Evolutionary conservation across 2,329 filamentous ascomycete species (phyloP), one percentile per base, ranked within the genome.

Genomic region (Cordyceps javanica): DNA sequence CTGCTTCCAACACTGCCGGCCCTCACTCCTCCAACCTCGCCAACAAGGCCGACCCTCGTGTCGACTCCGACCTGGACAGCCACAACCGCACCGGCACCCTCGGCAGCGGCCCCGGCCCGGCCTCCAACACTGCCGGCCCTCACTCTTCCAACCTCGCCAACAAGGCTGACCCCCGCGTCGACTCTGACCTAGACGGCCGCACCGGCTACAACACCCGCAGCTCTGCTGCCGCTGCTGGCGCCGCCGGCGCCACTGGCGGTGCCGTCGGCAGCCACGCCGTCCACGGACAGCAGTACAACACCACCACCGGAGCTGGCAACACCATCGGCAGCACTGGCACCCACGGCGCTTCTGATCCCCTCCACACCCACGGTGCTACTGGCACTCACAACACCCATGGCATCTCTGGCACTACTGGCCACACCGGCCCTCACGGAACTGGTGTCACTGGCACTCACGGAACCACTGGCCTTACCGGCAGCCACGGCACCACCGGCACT

Each of bases 31-130:
- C 71, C 10, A 73, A 75, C 51, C 7, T 72, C 11, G 69, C 71
- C 19, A 83, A 82, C 67, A 76, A 77, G 34, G 63, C 68, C 7
- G 80, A 83, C 62, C 79, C 79, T 25, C 72, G 79, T n/a, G 70
- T 82, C 45, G 78, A 82, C 65, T 78, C 75, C 38, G 77, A 82
- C 64, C 69, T 76, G 10, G 76, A 78, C 59, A 68, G 69, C 45
- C 28, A 78, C 59, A 68, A 69, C 58, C 69, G 69, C 25, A 68
- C 25, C 19, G 38, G 45, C n/a, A 36, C 45, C 23, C 55, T 59
- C 11, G 59, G 52, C 42, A 60, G 60, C 53, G 54, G 61, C 53
- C 65, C 45, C 36, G 65, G 63, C 45, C 28, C 55, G 36, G 48
- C 55, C 16, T 50, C 49, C n/a, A 38, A 41, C 46, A 67, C 67